A percentile compares a stretch with the other conserved stretches of the same genome.
Evolutionary conservation across 139 green algal species (phyloP).

Genomic region (Asterochloris sp.): DNA sequence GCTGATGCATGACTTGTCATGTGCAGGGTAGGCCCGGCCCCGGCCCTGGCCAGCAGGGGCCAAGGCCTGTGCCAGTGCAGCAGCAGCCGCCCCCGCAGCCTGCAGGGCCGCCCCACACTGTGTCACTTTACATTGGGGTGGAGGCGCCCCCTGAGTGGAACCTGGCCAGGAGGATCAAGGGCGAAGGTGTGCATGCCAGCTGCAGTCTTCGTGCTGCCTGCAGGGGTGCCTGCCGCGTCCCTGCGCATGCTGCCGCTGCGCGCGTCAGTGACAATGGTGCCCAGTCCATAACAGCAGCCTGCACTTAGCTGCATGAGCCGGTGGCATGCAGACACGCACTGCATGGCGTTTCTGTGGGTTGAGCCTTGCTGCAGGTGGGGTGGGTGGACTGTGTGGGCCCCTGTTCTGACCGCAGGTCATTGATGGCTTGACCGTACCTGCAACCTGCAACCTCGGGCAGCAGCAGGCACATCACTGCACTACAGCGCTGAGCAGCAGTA

Average conservation of each 20-base stretch:
- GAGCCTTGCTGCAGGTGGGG: not conserved
- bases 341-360: not conserved
- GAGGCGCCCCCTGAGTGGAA: conserved; percentile 30
- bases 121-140: conserved; percentile 37
- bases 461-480: not conserved
- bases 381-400: not conserved
- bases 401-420: not conserved
- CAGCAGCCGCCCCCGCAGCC: not conserved
- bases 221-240: conserved; percentile 7
- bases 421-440: not conserved
- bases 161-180: conserved; percentile 34
- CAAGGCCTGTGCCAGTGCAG: not conserved
- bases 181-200: conserved; percentile 23
- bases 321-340: not conserved
- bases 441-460: not conserved
- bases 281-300: not conserved
- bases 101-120: not conserved
- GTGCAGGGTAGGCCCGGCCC: too few relatives aligned
- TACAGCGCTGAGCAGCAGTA: not conserved
- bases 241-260: too few relatives aligned
- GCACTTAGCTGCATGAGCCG: not conserved
- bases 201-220: not conserved
- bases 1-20: too few relatives aligned
- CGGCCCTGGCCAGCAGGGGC: not conserved
- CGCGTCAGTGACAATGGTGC: too few relatives aligned